A percentile compares a stretch with the other conserved stretches of the same genome.
These are phyloP conservation scores for Chrysosporium keratinophilum DNA, from an alignment of 2,329 filamentous ascomycete genomes.

Conservation along the genomic window DNA sequence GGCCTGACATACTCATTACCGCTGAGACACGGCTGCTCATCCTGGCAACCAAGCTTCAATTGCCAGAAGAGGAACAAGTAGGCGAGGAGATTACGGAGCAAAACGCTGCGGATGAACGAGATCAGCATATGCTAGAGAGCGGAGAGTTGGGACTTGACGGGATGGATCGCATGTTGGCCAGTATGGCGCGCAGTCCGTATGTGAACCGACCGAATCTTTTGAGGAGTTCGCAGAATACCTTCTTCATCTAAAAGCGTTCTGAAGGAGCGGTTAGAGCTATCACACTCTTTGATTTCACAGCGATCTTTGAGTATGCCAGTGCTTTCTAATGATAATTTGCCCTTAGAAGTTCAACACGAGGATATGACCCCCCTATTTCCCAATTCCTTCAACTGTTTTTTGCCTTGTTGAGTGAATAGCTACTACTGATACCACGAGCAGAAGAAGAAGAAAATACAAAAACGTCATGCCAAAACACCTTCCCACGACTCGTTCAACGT, in stretches of 20 bases:
- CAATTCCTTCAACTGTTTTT: no score
- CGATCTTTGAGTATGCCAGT: no score
- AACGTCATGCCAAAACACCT: not conserved
- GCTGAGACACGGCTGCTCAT: conserved; percentile 35
- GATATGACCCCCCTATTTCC: no score
- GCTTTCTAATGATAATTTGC: no score
- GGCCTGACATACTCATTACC: conserved; percentile 31
- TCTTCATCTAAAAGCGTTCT: not conserved
- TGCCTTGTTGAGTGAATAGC: no score
- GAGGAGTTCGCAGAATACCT: conserved; percentile 28
- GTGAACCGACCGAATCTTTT: conserved; percentile 22
- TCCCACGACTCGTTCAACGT: no score
- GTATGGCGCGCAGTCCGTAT: conserved; percentile 29
- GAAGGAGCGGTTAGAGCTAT: not conserved
- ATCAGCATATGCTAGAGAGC: conserved; percentile 34
- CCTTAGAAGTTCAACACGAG: no score
- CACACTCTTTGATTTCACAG: no score
- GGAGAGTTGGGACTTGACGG: conserved; percentile 40
- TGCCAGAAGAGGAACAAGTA: conserved; percentile 17
- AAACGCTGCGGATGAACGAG: conserved; percentile 19
- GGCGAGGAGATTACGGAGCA: conserved; percentile 11
- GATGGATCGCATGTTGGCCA: conserved; percentile 38
- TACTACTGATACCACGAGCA: no score
- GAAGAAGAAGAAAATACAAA: no score
- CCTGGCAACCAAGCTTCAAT: conserved; percentile 25